These are phyloP conservation scores for Hyphopichia khmerensis DNA, from an alignment of 1,139 yeast species.

Conservation along the genomic window DNA sequence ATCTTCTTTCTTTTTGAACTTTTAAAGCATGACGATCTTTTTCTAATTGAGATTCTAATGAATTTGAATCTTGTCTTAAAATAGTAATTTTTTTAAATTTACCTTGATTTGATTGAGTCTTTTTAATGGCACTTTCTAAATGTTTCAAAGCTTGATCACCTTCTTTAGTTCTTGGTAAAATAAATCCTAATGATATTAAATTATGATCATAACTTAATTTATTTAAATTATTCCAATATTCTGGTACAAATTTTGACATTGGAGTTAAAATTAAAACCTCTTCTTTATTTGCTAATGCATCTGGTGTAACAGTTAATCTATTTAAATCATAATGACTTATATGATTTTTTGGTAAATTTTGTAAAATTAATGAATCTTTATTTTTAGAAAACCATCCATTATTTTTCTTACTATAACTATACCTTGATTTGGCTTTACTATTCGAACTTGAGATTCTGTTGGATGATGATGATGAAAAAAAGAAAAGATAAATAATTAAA, in stretches of 20 bases:
- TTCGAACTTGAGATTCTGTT: constrained; percentile 5
- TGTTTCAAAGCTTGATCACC: constrained; percentile 76
- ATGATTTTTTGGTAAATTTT: constrained; percentile 70
- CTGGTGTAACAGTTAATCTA: constrained; percentile 64
- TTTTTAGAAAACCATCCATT: constrained; percentile 48
- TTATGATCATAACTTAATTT: constrained; percentile 79
- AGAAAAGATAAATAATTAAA: constrained; percentile 39
- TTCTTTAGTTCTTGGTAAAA: constrained; percentile 74
- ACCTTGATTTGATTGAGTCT: constrained; percentile 48
- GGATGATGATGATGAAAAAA: constrained; percentile 31
- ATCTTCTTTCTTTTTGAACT: constrained; percentile 87
- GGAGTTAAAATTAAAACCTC: constrained; percentile 85
- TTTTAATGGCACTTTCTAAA: constrained; percentile 71
- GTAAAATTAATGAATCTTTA: constrained; percentile 52
- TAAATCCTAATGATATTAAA: constrained; percentile 84
- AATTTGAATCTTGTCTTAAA: constrained; percentile 84
- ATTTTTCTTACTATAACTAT: constrained; percentile 50
- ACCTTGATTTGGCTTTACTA: constrained; percentile 33
- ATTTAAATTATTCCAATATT: constrained; percentile 83
- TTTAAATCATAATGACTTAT: constrained; percentile 85
- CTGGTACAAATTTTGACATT: constrained; percentile 77
- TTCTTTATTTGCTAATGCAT: constrained; percentile 72
- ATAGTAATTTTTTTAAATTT: constrained; percentile 80
- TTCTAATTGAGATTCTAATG: constrained; percentile 66
- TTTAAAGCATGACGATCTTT: constrained; percentile 69